Percentiles rank a stretch among this genome's conserved stretches.
These are phyloP conservation scores for Tribonema minus DNA, from an alignment of 108 stramenopile species.

Conservation along the genomic window DNA sequence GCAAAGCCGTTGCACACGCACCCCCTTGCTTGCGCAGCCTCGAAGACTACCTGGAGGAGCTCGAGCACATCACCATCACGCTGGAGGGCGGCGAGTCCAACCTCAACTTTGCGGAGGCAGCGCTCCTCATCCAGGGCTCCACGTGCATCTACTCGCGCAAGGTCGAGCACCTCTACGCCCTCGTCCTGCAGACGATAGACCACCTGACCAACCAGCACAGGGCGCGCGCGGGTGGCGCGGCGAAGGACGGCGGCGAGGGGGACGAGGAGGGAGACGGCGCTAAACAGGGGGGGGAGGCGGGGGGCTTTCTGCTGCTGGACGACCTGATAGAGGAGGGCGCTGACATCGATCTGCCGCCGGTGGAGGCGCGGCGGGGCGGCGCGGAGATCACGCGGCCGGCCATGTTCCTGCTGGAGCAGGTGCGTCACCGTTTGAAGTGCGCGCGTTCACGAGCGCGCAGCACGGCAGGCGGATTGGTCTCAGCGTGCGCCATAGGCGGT, in stretches of 20 bases:
- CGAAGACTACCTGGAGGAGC: slow-evolving; percentile 66
- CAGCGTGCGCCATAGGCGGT: too few species aligned
- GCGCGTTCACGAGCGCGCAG: too few species aligned
- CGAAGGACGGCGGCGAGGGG: too few species aligned
- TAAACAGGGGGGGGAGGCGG: slow-evolving; percentile 69
- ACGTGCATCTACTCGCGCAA: slow-evolving; percentile 78
- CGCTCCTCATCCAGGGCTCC: slow-evolving; percentile 77
- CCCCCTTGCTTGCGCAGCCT: too few species aligned
- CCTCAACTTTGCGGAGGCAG: slow-evolving; percentile 90
- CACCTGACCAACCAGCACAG: slow-evolving; percentile 52
- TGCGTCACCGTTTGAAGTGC: too few species aligned
- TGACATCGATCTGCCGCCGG: slow-evolving; percentile 26
- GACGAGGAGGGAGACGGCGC: slow-evolving; percentile 53
- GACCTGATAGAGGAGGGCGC: slow-evolving; percentile 74
- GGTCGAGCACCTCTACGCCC: slow-evolving; percentile 85
- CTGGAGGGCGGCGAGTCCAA: slow-evolving; percentile 49
- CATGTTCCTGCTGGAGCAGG: slow-evolving; percentile 40
- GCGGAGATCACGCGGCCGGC: slow-evolving; percentile 25
- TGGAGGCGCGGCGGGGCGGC: slow-evolving; percentile 13
- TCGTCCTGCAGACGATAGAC: slow-evolving; percentile 74
- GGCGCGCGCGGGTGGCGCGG: slow-evolving; percentile 6
- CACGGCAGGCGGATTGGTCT: too few species aligned
- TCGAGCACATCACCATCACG: slow-evolving; percentile 53
- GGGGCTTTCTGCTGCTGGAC: slow-evolving; percentile 81
- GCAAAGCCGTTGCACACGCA: too few species aligned